Evolutionary conservation across 352 stramenopile species (phyloP), one percentile per base, ranked within the genome.

Genomic region (Pythium chondricola): DNA sequence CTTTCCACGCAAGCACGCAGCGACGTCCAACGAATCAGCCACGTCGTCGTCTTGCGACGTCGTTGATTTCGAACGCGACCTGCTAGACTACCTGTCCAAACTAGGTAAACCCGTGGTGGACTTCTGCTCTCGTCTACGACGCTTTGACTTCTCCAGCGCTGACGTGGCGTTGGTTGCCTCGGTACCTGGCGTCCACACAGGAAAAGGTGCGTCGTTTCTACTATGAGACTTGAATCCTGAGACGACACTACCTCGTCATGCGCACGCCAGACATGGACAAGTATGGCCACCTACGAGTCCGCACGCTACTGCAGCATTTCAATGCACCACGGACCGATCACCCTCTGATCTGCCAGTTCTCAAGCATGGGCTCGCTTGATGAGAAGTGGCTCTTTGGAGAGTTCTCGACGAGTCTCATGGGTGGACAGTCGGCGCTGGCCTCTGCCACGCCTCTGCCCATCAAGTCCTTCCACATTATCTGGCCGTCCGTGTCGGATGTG

Each of bases 361-460:
- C 82, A 1, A 93, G 82, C 46, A 49, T 90, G 22, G 82, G 82
- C 0, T 93, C 82, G 10, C 59, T 93, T 16, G 75, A 88, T 21
- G 79, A 90, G 29, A 87, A 86, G 50, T 93, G 82, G 82, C 58
- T 93, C 10, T 90, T 85, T 39, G 70, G 71, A 0, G 82, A 93
- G 53, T 89, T 93, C 53, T 48, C 63, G 5, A 38, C 56, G 31
- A 90, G 78, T 36, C 65, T 90, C 25, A 69, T 87, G 46, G 66
- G 65, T 0, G 67, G 74, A 2, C 71, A 65, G 45, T 69, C 53
- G n/a, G 53, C 52, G 3, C 22, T 73, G 9, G 62, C 62, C 1
- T 46, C 69, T n/a, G 41, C 26, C 25, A 46, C 45, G 0, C 48
- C 55, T 20, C 60, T 79, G 27, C 63, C 67, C 6, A 37, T 82